These are phyloP conservation scores for Boletus sp. DNA, from an alignment of 768 basidiomycete species.

Conservation along the genomic window DNA sequence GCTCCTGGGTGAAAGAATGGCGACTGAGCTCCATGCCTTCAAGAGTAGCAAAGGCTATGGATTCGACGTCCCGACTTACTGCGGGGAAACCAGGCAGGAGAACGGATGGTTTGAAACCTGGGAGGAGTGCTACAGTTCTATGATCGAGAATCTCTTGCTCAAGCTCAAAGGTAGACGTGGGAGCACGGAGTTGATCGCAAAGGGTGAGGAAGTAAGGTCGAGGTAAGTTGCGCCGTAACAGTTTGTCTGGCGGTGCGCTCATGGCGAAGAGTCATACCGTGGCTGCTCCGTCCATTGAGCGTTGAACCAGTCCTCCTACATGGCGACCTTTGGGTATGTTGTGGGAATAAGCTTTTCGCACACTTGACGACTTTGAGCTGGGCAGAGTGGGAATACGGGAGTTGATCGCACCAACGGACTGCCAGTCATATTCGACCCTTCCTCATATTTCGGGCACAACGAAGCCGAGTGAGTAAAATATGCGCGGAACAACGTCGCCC, in stretches of 20 bases:
- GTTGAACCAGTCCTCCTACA: slow-evolving; percentile 72
- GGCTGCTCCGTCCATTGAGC: slow-evolving; percentile 54
- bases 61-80: slow-evolving; percentile 73
- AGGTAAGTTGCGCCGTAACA: slow-evolving; percentile 35
- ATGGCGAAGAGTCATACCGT: slow-evolving; percentile 64
- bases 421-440: slow-evolving; percentile 76
- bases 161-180: slow-evolving; percentile 42
- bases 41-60: slow-evolving; percentile 61
- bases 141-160: slow-evolving; percentile 58
- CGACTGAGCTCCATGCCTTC: slow-evolving; percentile 61
- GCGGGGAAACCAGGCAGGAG: slow-evolving; percentile 64
- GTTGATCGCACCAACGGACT: slow-evolving; percentile 49
- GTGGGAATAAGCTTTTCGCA: neutral
- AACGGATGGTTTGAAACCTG: slow-evolving; percentile 76
- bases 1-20: slow-evolving; percentile 58
- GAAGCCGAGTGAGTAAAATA: slow-evolving; percentile 68
- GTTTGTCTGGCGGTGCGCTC: neutral
- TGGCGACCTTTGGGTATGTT: slow-evolving; percentile 76
- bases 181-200: slow-evolving; percentile 46
- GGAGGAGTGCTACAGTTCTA: slow-evolving; percentile 63
- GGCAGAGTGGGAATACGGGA: slow-evolving; percentile 73
- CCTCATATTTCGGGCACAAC: slow-evolving; percentile 77
- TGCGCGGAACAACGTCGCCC: neutral
- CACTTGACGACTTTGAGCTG: slow-evolving; percentile 2
- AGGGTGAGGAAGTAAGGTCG: slow-evolving; percentile 49